These are phyloP conservation scores for Eucalyptus urophylla DNA, from an alignment of 345 rosid species.

Conservation along the genomic window DNA sequence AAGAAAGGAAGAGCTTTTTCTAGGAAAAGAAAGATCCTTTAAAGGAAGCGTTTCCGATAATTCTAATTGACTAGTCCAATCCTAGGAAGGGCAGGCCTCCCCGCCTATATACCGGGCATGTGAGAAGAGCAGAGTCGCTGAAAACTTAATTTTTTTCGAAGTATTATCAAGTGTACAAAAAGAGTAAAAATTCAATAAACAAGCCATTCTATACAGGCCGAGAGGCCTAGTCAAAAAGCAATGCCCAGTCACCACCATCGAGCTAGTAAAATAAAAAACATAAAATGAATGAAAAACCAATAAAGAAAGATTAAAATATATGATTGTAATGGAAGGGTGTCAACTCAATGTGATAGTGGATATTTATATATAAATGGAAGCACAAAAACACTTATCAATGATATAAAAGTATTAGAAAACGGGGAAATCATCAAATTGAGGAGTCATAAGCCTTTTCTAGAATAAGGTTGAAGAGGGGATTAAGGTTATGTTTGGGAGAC, in stretches of 20 bases:
- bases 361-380: not conserved
- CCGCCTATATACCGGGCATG: no score
- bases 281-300: not conserved
- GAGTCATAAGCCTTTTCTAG: not conserved
- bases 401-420: no score
- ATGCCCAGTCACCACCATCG: not conserved
- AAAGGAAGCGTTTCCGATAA: no score
- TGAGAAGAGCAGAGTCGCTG: no score
- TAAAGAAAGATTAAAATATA: no score
- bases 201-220: not conserved
- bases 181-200: not conserved
- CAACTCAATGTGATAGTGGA: not conserved
- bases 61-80: no score
- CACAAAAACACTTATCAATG: not conserved
- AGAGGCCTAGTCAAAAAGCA: not conserved
- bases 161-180: not conserved
- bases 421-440: not conserved
- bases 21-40: not conserved
- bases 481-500: not conserved
- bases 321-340: not conserved
- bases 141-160: no score
- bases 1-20: not conserved
- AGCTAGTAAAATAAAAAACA: not conserved
- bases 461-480: no score
- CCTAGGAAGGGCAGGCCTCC: no score